Conservation (phyloP, 306 rosid species). For the Malus domestica region ASM211411v1 NC_041797.1:33592001-33592500, state of each 20-base stretch:
- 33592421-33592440: neutral
- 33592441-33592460: neutral
- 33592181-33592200: too few relatives aligned
- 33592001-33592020: too few relatives aligned
- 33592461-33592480: neutral
- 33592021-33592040: too few relatives aligned
- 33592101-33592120: slow-evolving; percentile 5
- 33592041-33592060: neutral
- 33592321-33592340: too few relatives aligned
- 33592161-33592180: neutral
- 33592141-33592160: neutral
- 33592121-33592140: neutral
- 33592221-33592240: too few relatives aligned
- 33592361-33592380: too few relatives aligned
- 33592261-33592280: too few relatives aligned
- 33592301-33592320: too few relatives aligned
- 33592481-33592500: neutral
- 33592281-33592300: too few relatives aligned
- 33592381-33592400: neutral
- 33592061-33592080: neutral
- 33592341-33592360: too few relatives aligned
- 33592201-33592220: rapidly evolving
- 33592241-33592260: too few relatives aligned
- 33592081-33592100: slow-evolving; percentile 8
- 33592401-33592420: slow-evolving; percentile 18